phyloP scores from a whole-genome alignment of 2,329 filamentous ascomycete species.

The Saccharata proteae region DNA sequence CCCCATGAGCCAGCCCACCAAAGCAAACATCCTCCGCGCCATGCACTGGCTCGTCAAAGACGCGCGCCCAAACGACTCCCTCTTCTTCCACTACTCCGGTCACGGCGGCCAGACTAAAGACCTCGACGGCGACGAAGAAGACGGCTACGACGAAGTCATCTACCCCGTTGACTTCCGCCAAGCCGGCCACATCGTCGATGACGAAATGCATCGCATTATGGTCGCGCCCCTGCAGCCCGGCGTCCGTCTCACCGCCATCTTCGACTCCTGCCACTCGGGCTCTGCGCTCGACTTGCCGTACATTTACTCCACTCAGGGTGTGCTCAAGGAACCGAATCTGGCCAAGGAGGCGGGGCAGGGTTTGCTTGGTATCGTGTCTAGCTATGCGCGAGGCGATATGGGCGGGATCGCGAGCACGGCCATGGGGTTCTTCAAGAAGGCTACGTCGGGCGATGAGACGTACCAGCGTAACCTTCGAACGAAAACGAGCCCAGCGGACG shows the following conservation, averaged over 20 bases:
- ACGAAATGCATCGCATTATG: constrained; percentile 71
- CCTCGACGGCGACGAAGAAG: constrained; percentile 66
- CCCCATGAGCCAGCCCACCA: constrained; percentile 92
- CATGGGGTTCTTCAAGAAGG: constrained; percentile 80
- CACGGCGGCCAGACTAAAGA: constrained; percentile 76
- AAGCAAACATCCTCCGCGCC: constrained; percentile 84
- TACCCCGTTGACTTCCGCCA: constrained; percentile 73
- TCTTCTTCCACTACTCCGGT: constrained; percentile 98
- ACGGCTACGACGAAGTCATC: constrained; percentile 73
- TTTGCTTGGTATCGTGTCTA: constrained; percentile 57
- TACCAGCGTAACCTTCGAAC: constrained; percentile 73
- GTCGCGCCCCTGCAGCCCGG: constrained; percentile 68
- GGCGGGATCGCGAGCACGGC: constrained; percentile 67
- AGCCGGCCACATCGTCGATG: constrained; percentile 71
- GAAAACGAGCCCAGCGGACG: constrained; percentile 88
- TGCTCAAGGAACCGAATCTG: constrained; percentile 70
- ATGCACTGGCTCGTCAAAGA: constrained; percentile 99
- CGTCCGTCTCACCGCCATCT: constrained; percentile 72
- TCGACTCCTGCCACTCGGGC: constrained; percentile 71
- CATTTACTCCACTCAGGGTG: constrained; percentile 67
- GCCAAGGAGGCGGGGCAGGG: constrained; percentile 68
- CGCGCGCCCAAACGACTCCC: constrained; percentile 78
- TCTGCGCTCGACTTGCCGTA: constrained; percentile 68
- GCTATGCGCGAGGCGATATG: constrained; percentile 76
- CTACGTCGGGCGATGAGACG: constrained; percentile 64